phyloP scores from a whole-genome alignment of 2,329 filamentous ascomycete genomes.

The Alternaria longipes region DNA sequence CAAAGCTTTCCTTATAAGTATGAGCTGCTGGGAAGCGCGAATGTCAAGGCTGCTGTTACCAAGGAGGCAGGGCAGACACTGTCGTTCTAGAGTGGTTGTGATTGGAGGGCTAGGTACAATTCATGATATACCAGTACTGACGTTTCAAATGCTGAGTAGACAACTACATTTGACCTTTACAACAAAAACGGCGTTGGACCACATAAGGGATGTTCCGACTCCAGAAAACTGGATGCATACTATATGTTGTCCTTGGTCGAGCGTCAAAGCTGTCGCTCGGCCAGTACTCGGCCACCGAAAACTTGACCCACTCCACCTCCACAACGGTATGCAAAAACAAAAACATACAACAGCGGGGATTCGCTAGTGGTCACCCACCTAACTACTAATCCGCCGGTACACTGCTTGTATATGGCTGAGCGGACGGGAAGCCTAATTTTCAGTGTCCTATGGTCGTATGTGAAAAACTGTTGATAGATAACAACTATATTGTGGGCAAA shows the following conservation, averaged over 20 bases:
- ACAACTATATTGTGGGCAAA: no score
- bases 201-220: no score
- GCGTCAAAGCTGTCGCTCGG: neutral
- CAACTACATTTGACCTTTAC: neutral
- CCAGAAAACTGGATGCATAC: no score
- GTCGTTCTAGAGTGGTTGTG: constrained; percentile 12
- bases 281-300: neutral
- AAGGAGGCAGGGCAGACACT: constrained; percentile 37
- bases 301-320: neutral
- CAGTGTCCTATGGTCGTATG: no score
- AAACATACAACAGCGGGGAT: neutral
- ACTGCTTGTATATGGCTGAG: no score
- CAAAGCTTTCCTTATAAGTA: constrained; percentile 61
- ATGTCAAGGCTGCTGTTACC: constrained; percentile 57
- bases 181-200: no score
- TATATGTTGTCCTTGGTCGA: no score
- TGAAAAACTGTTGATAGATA: no score
- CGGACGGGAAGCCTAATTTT: no score
- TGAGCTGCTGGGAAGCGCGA: constrained; percentile 59
- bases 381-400: no score
- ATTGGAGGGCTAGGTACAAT: neutral
- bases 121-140: neutral
- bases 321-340: neutral
- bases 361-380: no score
- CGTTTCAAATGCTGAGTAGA: no score